Conservation (phyloP, 192 early-diverging fungal genomes). For the Coemansia sp. region DNA sequence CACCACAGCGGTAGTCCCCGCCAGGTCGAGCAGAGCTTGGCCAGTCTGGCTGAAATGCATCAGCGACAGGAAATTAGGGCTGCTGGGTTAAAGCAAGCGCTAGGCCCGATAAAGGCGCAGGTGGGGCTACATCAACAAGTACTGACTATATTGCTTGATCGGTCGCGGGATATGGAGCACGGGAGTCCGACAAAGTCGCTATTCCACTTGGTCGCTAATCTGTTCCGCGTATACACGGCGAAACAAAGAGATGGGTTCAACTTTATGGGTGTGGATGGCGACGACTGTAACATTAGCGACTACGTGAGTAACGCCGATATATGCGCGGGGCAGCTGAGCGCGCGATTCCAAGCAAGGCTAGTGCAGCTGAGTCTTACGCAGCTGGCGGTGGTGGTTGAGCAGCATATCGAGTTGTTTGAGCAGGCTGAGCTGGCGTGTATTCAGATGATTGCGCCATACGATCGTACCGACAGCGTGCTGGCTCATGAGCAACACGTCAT, state of each 20-base stretch:
- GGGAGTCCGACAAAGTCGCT: slow-evolving; percentile 32
- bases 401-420: slow-evolving; percentile 31
- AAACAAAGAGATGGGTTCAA: background rate
- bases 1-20: background rate
- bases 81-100: slow-evolving; percentile 7
- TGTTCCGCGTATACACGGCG: background rate
- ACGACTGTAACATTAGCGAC: background rate
- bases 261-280: background rate
- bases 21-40: slow-evolving; percentile 7
- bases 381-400: slow-evolving; percentile 25
- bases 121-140: slow-evolving; percentile 24
- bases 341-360: slow-evolving; percentile 5
- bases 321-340: background rate
- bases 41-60: slow-evolving; percentile 26
- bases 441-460: slow-evolving; percentile 29
- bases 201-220: slow-evolving; percentile 24
- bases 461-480: slow-evolving; percentile 4
- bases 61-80: slow-evolving; percentile 10
- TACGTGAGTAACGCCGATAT: background rate
- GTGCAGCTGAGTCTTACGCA: slow-evolving; percentile 21
- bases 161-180: slow-evolving; percentile 21
- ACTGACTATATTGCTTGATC: slow-evolving; percentile 18
- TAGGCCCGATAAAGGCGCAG: slow-evolving; percentile 31
- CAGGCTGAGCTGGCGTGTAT: slow-evolving; percentile 24
- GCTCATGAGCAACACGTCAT: slow-evolving; percentile 32